Evolutionary conservation across 2,329 filamentous ascomycete genomes (phyloP), one percentile per base, ranked within the genome.

Genomic region (Colletotrichum eremochloae): DNA sequence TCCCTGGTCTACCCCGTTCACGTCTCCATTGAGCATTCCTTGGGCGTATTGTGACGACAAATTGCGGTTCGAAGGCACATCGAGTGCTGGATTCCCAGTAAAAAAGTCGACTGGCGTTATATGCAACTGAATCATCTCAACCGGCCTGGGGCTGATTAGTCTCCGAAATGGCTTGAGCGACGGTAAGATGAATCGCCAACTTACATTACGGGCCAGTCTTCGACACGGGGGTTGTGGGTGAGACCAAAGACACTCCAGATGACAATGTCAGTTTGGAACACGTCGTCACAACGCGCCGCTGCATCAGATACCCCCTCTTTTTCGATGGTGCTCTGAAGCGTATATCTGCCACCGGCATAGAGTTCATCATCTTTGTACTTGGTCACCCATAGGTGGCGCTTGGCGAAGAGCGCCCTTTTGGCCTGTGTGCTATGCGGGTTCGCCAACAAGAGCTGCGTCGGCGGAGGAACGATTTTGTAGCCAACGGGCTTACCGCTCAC

Each of bases 131-230:
- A 89, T 81, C 15, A 86, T 85, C 80, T 90, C 88, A 52, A 84
- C 85, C 0, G 88, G 88, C 53, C 53, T 60, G 24, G 24, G 24
- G 24, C 24, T 24, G 24, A 24, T 24, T 24, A 24, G 46, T 24
- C n/a, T 24, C 9, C 7, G 8, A 24, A 50, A 24, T 11, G 7
- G 8, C 5, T 12, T 24, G 8, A 11, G 20, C n/a, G 7, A n/a
- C 7, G 24, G 29, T 20, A 15, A 1, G 50, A 6, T n/a, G 20
- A 11, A 24, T 9, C 36, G 18, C 5, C 18, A 24, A 29, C 52
- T 57, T 40, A 58, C 87, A 90, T 90, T 55, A 90, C 84, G 0
- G 87, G 87, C 79, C 88, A 89, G 75, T 89, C 87, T 78, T 90
- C 88, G 14, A 86, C 83, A 42, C 86, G 79, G 0, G 86, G 85